A percentile compares a stretch with the other conserved stretches of the same genome.
Conservation (phyloP, 495 filamentous ascomycete genomes). For the Cercophora sp. region DNA sequence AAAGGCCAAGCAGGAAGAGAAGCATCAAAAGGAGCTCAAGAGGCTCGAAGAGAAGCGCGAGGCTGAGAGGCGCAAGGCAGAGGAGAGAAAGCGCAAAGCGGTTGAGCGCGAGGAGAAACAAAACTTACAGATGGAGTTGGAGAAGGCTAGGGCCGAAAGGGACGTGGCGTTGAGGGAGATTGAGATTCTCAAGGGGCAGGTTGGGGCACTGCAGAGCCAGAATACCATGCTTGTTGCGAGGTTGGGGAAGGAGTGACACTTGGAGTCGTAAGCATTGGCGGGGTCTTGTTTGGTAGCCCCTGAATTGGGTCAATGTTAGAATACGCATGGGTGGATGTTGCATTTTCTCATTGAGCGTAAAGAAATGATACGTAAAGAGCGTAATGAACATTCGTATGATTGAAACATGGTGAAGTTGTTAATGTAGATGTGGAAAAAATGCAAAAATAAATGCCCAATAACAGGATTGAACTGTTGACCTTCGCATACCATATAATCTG, state of each 20-base stretch:
- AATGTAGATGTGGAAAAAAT: not conserved
- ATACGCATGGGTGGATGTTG: too few species aligned
- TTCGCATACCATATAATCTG: not conserved
- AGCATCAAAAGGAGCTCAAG: conserved; percentile 56
- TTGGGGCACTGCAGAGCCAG: conserved; percentile 62
- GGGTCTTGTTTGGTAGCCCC: not conserved
- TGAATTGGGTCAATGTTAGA: not conserved
- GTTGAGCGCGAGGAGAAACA: conserved; percentile 53
- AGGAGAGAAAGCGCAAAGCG: conserved; percentile 51
- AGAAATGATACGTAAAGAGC: too few species aligned
- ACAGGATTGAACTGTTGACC: not conserved
- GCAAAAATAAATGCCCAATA: not conserved
- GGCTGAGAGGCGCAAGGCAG: conserved; percentile 57
- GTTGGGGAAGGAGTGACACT: conserved; percentile 34
- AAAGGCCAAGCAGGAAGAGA: conserved; percentile 59
- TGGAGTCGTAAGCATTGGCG: not conserved
- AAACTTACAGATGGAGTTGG: conserved; percentile 44
- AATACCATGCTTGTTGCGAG: conserved; percentile 55
- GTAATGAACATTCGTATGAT: too few species aligned
- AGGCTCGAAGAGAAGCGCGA: conserved; percentile 61
- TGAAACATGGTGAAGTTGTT: not conserved
- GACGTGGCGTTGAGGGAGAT: conserved; percentile 56
- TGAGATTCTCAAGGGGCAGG: conserved; percentile 57
- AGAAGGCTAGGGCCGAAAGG: conserved; percentile 50
- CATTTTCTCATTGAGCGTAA: too few species aligned